Base-by-base conservation (phyloP, 352 stramenopile genomes). In the Aphanomyces invadans region DNA sequence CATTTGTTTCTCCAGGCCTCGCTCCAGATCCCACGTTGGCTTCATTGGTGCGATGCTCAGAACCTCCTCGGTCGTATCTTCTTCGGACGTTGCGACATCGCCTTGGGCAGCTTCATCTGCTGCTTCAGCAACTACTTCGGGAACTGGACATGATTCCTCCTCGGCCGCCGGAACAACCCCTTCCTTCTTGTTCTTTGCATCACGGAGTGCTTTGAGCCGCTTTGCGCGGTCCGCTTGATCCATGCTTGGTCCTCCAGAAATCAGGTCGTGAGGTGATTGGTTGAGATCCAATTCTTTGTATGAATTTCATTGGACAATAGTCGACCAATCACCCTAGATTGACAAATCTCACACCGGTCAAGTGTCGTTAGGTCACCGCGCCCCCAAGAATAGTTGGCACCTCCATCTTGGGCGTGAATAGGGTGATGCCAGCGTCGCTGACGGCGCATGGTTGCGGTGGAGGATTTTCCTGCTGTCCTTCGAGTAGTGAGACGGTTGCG, bases 21-120 rank as follows among this genome's bases (percentile, higher is more conserved):
- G 81, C 66, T 93, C 84, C 62, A 95, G 89, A 60, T 95, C 86
- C 83, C 84, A 95, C 61, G 92, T 95, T 21, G 84, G 83, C 23
- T 83, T 83, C 73, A 92, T 92, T 1, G 86, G 83, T 23, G 86
- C 86, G 1, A 95, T 71, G 38, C 83, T 85, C 54, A 95, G 63
- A 28, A 87, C 55, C 5, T 93, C 86, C 15, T 81, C 77, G 0
- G 88, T 81, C 5, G 80, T 78, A 26, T 88, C 74, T 9, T 80
- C 72, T 5, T 63, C 63, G 0, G 56, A 54, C 17, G 70, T 68
- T 33, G 65, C 51, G 42, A 59, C 69, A 42, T 69, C 70, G 25
- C 74, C 62, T n/a, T n/a, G n/a, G 33, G 44, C 73, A 15, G 70
- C 68, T 48, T 77, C 52, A 36, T 61, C 21, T 25, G 73, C 29